Conservation (phyloP, 306 rosid species). For the Rosa multiflora region DNA sequence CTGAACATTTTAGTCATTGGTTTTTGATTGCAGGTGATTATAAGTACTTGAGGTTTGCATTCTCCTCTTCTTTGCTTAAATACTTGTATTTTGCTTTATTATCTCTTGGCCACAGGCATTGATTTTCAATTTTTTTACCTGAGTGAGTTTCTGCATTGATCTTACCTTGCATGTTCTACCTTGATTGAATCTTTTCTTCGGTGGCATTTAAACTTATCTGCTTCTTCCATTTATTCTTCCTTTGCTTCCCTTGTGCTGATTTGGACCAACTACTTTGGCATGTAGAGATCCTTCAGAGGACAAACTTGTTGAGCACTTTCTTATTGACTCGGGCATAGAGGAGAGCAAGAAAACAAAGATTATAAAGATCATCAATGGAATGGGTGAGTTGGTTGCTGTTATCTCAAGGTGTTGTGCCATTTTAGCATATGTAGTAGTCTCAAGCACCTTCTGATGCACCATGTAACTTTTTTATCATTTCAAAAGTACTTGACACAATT, state of each 20-base stretch:
- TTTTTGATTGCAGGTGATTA: too few relatives aligned
- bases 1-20: too few relatives aligned
- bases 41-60: too few relatives aligned
- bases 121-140: too few relatives aligned
- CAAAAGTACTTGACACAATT: background rate
- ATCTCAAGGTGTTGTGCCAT: background rate
- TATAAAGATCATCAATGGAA: slow-evolving; percentile 60
- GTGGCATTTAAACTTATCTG: background rate
- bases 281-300: slow-evolving; percentile 75
- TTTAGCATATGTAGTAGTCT: background rate
- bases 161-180: background rate
- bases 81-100: too few relatives aligned
- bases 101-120: too few relatives aligned
- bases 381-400: slow-evolving; percentile 58
- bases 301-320: slow-evolving; percentile 66
- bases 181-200: slow-evolving; percentile 7
- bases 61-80: too few relatives aligned
- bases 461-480: background rate
- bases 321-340: slow-evolving; percentile 62
- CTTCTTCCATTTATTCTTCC: slow-evolving; percentile 9
- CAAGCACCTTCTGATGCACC: background rate
- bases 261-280: slow-evolving; percentile 6
- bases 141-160: background rate
- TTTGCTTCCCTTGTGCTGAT: background rate
- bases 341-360: slow-evolving; percentile 52